These are phyloP conservation scores for Blastomyces percursus DNA, from an alignment of 2,329 filamentous ascomycete species.

Conservation along the genomic window DNA sequence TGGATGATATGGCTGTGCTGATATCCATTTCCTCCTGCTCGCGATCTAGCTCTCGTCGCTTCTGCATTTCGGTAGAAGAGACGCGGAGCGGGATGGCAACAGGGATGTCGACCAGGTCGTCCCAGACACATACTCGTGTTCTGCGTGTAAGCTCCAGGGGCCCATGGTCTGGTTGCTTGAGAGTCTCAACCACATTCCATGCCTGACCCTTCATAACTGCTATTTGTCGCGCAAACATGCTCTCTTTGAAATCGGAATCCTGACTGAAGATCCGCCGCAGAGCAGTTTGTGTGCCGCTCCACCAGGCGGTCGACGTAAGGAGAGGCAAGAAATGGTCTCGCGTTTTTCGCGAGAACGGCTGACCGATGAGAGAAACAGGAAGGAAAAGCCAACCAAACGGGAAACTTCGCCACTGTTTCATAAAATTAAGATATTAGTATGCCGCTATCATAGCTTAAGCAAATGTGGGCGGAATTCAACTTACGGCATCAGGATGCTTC, in stretches of 20 bases:
- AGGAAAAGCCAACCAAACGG: conserved; percentile 98
- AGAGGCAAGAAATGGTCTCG: conserved; percentile 92
- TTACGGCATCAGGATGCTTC: conserved; percentile 88
- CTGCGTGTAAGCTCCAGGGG: conserved; percentile 85
- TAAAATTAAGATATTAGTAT: conserved; percentile 16
- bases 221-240: conserved; percentile 97
- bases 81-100: conserved; percentile 82
- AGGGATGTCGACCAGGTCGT: conserved; percentile 91
- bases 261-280: conserved; percentile 79
- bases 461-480: conserved; percentile 17
- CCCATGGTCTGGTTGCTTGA: conserved; percentile 85
- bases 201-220: conserved; percentile 99
- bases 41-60: conserved; percentile 46
- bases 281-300: conserved; percentile 83
- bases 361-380: conserved; percentile 88
- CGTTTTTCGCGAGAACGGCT: conserved; percentile 90
- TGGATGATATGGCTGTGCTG: conserved; percentile 53
- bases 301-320: conserved; percentile 90
- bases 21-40: conserved; percentile 86
- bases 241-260: conserved; percentile 92
- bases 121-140: conserved; percentile 91
- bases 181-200: conserved; percentile 97
- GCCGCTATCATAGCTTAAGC: conserved; percentile 1
- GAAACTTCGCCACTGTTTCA: conserved; percentile 60
- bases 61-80: conserved; percentile 72